phyloP scores from a whole-genome alignment of 148 eudicot genomes.

The Linanthus parryae region DNA sequence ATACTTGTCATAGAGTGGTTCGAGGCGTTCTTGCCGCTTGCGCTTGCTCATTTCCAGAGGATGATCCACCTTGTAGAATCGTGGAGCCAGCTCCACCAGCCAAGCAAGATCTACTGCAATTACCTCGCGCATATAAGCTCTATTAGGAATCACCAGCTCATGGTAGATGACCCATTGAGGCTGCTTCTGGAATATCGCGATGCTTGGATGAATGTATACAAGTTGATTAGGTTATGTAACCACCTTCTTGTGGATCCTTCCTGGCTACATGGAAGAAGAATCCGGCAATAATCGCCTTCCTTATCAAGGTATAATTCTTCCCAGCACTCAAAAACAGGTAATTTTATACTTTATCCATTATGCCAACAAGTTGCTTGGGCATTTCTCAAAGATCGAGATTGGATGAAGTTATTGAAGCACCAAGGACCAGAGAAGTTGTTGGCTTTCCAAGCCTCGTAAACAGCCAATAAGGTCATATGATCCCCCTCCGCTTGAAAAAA shows the following conservation, averaged over 20 bases:
- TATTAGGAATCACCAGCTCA: constrained; percentile 87
- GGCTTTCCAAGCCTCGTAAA: constrained; percentile 94
- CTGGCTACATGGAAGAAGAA: constrained; percentile 79
- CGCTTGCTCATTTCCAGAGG: too few species aligned
- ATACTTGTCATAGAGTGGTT: too few species aligned
- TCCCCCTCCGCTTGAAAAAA: constrained; percentile 95
- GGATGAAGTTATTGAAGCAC: constrained; percentile 90
- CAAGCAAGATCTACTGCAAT: constrained; percentile 70
- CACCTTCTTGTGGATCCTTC: constrained; percentile 90
- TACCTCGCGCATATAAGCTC: constrained; percentile 89
- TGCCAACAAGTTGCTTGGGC: constrained; percentile 86
- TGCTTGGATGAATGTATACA: constrained; percentile 83
- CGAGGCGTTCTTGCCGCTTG: too few species aligned
- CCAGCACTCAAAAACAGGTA: constrained; percentile 57
- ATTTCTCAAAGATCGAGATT: constrained; percentile 74
- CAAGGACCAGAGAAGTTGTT: constrained; percentile 85
- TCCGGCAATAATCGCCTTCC: constrained; percentile 80
- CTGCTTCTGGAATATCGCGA: constrained; percentile 85
- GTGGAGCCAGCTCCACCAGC: constrained; percentile 89
- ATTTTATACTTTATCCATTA: constrained; percentile 88
- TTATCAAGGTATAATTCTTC: constrained; percentile 56
- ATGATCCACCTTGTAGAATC: too few species aligned
- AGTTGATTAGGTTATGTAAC: constrained; percentile 73
- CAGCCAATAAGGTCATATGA: constrained; percentile 85
- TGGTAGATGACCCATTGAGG: constrained; percentile 95